Evolutionary conservation across 2,329 filamentous ascomycete genomes (phyloP), one percentile per base, ranked within the genome.

Genomic region (Hymenoscyphus scutula): DNA sequence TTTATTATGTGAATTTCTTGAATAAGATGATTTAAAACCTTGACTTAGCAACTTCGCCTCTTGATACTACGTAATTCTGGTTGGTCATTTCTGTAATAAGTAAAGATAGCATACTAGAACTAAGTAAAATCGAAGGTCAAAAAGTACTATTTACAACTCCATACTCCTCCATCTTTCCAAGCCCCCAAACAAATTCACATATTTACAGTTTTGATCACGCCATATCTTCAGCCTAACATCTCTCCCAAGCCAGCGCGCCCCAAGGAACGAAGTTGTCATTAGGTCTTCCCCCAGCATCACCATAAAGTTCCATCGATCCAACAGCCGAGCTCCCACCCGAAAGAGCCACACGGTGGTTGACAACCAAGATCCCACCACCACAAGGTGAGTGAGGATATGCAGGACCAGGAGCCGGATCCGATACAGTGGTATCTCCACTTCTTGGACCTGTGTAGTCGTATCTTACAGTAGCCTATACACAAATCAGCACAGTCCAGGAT

Each of bases 191-290:
- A 41, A 45, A 51, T 23, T 5, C 45, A 8, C 19, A 13, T 51
- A 23, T 51, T 5, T 51, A 51, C 45, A 51, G 5, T 51, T 25
- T 51, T 51, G 8, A 13, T 51, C 45, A 23, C 19, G 2, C 19
- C 41, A 1, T 19, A 8, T 19, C 19, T 2, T 19, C 2, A 51
- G 15, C 15, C 45, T 51, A 61, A 32, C 59, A 61, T 37, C 53
- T 56, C 17, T 45, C 53, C 59, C 59, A 61, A 15, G 27, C 53
- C 37, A 61, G 34, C 4, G 59, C 59, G 25, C 59, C 59, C 59
- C 32, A 56, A 23, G 59, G 59, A 45, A 61, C 25, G 23, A 56
- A 61, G n/a, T 61, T 56, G 5, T 13, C 34, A 53, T 61, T 61
- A 25, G 27, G 45, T 48, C 23, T 27, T 4, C 45, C 58, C 25